A percentile compares a stretch with the other conserved stretches of the same genome.
Conservation (phyloP, 208 protist genomes). For the Trypanosoma lewisi region DNA sequence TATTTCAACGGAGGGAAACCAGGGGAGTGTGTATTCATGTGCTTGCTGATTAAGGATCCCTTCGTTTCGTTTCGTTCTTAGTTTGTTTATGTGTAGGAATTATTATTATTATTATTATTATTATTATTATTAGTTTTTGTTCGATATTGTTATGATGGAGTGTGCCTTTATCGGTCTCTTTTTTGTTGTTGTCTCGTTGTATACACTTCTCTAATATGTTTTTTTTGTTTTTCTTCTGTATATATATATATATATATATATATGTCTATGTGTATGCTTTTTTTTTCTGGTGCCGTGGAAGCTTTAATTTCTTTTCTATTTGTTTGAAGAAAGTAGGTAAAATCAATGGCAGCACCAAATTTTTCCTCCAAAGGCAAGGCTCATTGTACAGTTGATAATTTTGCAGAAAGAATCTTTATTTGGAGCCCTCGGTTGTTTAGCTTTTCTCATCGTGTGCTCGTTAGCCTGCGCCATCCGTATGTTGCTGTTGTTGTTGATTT, state of each 20-base stretch:
- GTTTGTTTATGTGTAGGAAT: constrained; percentile 6
- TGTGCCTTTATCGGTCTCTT: constrained; percentile 6
- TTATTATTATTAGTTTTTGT: constrained; percentile 18
- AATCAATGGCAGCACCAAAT: neutral
- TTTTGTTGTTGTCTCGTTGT: constrained; percentile 7
- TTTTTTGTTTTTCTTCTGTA: neutral
- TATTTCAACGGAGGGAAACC: neutral
- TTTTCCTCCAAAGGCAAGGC: constrained; percentile 8
- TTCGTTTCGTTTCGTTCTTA: constrained; percentile 5
- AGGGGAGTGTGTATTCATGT: constrained; percentile 16
- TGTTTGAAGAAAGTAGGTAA: constrained; percentile 2
- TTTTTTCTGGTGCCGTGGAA: too few species aligned
- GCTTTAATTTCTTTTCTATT: constrained; percentile 12
- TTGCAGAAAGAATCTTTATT: constrained; percentile 73
- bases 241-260: neutral
- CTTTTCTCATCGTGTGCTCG: constrained; percentile 69
- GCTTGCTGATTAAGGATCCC: constrained; percentile 16
- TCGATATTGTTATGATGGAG: constrained; percentile 13
- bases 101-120: constrained; percentile 13
- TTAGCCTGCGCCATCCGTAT: constrained; percentile 70
- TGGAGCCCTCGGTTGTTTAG: constrained; percentile 44
- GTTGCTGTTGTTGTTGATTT: constrained; percentile 41
- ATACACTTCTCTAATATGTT: neutral
- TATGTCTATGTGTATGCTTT: neutral
- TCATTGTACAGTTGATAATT: constrained; percentile 34